Base-by-base conservation (phyloP, 768 basidiomycete genomes). In the Pluteus cervinus region DNA sequence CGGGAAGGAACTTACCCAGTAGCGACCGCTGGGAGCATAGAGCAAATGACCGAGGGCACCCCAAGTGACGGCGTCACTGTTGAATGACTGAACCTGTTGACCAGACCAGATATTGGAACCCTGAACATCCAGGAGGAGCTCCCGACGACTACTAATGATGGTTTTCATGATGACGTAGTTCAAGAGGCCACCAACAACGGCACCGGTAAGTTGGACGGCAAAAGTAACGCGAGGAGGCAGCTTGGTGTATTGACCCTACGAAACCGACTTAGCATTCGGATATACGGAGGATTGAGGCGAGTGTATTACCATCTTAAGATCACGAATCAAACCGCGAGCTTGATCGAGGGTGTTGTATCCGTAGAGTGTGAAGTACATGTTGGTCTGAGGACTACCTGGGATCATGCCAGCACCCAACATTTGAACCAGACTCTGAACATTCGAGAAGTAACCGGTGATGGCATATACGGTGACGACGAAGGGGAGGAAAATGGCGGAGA, bases 201-300 rank as follows among this genome's bases (percentile, higher is more conserved):
- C 73, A 1, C 81, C 79, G 31, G 69, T 36, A 22, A 62, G 66
- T 49, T 81, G 79, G 5, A 75, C 75, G 14, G 68, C 63, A 54
- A 83, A 81, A 2, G 79, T 74, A 23, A 71, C 70, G 7, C 78
- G 74, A 30, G 80, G 80, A 24, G 79, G 76, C 28, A 82, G 66
- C 57, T 81, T 81, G 16, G 69, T 67, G 48, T 69, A 62, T 50
- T 68, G 67, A 23, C 60, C 64, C 51, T 54, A 23, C 4, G 14
- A 3, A 25, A 3, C 10, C 33, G 20, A 11, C 5, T 15, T n/a
- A 17, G 7, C 14, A 29, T 20, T n/a, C 14, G 7, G 11, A 17
- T 24, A 22, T 14, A n/a, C 2, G 40, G 3, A 41, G 50, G 52
- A 54, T 43, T 52, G 57, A 40, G 38, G 48, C 18, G 16, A 54